Percentiles rank a stretch among this genome's conserved stretches.
Evolutionary conservation across 1,284 basidiomycete species (phyloP).

Genomic region (Apiotrichum akiyoshidainum): DNA sequence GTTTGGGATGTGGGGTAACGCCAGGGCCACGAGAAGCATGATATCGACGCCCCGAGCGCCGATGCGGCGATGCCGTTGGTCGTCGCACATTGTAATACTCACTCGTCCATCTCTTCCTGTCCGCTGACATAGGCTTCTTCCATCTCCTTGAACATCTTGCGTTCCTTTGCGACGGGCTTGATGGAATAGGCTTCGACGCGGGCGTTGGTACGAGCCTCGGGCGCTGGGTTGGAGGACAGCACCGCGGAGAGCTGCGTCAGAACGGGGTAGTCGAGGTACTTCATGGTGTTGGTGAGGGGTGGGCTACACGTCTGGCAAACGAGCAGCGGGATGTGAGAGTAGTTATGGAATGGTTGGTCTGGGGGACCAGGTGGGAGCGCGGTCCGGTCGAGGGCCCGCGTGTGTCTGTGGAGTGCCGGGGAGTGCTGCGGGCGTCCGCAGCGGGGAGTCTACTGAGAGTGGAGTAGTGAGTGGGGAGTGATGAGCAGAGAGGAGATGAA

Average conservation of each 20-base stretch:
- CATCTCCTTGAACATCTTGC: slow-evolving; percentile 89
- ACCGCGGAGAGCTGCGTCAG: slow-evolving; percentile 73
- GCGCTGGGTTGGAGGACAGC: slow-evolving; percentile 65
- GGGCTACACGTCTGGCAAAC: slow-evolving; percentile 4
- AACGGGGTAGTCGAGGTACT: slow-evolving; percentile 82
- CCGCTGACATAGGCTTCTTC: slow-evolving; percentile 69
- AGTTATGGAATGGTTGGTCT: not conserved
- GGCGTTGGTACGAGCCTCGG: slow-evolving; percentile 86
- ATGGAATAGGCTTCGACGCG: slow-evolving; percentile 96
- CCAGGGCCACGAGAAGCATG: not conserved
- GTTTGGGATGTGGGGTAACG: not conserved
- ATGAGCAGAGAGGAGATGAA: too few relatives aligned
- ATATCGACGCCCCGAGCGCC: not conserved
- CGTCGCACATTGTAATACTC: slow-evolving; percentile 22
- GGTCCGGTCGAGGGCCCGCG: too few relatives aligned
- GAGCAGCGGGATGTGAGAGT: not conserved
- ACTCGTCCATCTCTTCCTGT: slow-evolving; percentile 50
- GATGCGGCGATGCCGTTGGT: not conserved
- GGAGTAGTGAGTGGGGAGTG: too few relatives aligned
- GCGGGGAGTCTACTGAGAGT: too few relatives aligned
- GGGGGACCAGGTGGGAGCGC: not conserved
- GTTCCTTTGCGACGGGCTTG: slow-evolving; percentile 96
- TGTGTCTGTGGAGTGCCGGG: too few relatives aligned
- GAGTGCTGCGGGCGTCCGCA: too few relatives aligned
- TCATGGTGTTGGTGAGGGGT: slow-evolving; percentile 59